Evolutionary conservation across 108 stramenopile species (phyloP).

Genomic region (Fistulifera pelliculosa): DNA sequence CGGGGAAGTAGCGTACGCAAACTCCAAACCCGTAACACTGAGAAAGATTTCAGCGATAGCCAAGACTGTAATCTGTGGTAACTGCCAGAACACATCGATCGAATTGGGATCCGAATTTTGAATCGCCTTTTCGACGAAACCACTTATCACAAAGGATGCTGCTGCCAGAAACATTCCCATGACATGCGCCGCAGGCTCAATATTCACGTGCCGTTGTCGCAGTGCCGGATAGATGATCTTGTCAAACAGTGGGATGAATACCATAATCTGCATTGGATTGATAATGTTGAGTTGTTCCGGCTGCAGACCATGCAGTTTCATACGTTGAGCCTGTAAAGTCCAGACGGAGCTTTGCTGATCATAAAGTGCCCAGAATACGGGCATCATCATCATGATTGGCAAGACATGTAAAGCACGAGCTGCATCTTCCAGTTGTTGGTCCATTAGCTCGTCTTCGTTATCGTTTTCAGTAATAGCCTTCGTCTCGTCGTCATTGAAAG

Average conservation of each 20-base stretch:
- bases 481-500: background rate
- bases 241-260: slow-evolving; percentile 62
- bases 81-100: slow-evolving; percentile 45
- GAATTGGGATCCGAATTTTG: slow-evolving; percentile 9
- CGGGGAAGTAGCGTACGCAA: slow-evolving; percentile 43
- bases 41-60: slow-evolving; percentile 54
- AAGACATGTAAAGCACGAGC: slow-evolving; percentile 26
- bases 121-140: slow-evolving; percentile 33
- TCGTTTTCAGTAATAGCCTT: background rate
- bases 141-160: slow-evolving; percentile 35
- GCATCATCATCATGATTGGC: slow-evolving; percentile 40
- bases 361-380: slow-evolving; percentile 62
- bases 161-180: slow-evolving; percentile 48
- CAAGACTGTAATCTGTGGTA: slow-evolving; percentile 59
- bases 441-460: background rate
- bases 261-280: slow-evolving; percentile 49
- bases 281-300: slow-evolving; percentile 53
- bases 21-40: slow-evolving; percentile 50
- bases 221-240: slow-evolving; percentile 46
- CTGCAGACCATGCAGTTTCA: slow-evolving; percentile 32
- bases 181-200: slow-evolving; percentile 42
- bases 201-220: slow-evolving; percentile 14
- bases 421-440: slow-evolving; percentile 23
- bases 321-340: slow-evolving; percentile 52
- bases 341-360: slow-evolving; percentile 66